A percentile compares a stretch with the other conserved stretches of the same genome.
These are phyloP conservation scores for Hypsizygus ulmarius DNA, from an alignment of 1,284 basidiomycete genomes.

Conservation along the genomic window DNA sequence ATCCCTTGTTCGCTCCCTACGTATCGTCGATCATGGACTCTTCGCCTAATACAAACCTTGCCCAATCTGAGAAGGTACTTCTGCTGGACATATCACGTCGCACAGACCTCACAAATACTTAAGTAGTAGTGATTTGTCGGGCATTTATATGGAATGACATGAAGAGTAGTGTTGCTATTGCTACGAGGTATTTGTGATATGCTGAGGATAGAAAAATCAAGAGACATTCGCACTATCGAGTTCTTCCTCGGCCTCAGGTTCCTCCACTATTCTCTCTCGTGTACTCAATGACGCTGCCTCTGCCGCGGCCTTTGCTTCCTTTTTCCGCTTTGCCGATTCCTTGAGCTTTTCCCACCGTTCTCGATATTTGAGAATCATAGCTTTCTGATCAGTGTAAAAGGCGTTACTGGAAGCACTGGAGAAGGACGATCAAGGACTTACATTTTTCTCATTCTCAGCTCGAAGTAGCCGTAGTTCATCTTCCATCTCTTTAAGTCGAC, in stretches of 20 bases:
- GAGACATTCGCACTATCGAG: conserved; percentile 32
- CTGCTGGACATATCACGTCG: too few species aligned
- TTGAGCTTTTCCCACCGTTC: conserved; percentile 89
- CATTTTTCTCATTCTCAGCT: conserved; percentile 82
- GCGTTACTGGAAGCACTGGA: conserved; percentile 13
- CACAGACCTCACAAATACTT: too few species aligned
- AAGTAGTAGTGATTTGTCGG: neutral
- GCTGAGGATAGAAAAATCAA: neutral
- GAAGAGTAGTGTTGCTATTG: conserved; percentile 11
- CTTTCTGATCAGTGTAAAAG: conserved; percentile 52
- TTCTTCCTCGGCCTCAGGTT: conserved; percentile 70
- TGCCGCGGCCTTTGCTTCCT: conserved; percentile 72
- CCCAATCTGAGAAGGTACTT: too few species aligned
- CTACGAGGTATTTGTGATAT: conserved; percentile 9
- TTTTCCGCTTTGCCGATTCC: conserved; percentile 80
- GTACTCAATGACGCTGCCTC: conserved; percentile 45
- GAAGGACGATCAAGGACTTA: conserved; percentile 25
- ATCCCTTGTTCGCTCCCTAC: conserved; percentile 55
- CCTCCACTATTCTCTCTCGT: conserved; percentile 70
- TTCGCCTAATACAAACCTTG: conserved; percentile 52
- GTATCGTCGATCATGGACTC: conserved; percentile 70
- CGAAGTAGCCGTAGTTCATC: conserved; percentile 66
- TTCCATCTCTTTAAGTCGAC: conserved; percentile 73
- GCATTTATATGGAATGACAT: neutral
- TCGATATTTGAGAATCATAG: conserved; percentile 79